Evolutionary conservation across 352 stramenopile genomes (phyloP), one percentile per base, ranked within the genome.

Genomic region (Pythium rhizo-oryzae): DNA sequence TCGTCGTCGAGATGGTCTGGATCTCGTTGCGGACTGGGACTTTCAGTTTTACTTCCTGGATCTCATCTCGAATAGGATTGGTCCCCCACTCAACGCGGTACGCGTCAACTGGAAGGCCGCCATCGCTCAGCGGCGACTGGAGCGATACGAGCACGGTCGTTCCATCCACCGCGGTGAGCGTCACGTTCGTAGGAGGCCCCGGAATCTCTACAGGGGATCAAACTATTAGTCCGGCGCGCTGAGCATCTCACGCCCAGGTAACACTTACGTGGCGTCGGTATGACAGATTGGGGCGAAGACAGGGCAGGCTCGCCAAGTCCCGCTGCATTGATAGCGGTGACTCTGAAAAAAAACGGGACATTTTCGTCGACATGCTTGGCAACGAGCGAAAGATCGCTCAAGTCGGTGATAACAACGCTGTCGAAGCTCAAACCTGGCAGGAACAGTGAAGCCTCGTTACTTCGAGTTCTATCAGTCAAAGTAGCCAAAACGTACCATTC

Each of bases 311-410:
- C 59, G 4, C 97, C 92, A 7, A 73, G 54, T 11, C 96, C 96
- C 19, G 95, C 76, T 12, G 84, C 75, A 64, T 99, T 99, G 24
- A 95, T 91, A 25, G 96, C 96, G 8, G 86, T 92, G 21, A 99
- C 95, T 18, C 93, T 85, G 59, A 99, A 93, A 72, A 97, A 99
- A 66, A 98, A 99, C 12, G 92, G 82, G 8, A 99, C 91, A 33
- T 97, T 97, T 57, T 98, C 88, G 44, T 98, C 91, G 2, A 99
- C 79, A 13, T 91, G 79, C 30, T 82, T 77, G 7, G 97, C 89
- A 1, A 80, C 89, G 52, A 96, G 73, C 1, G 80, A 77, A n/a
- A 98, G 72, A 52, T 94, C 78, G 47, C 84, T 92, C 24, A 98
- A 64, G 63, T 98, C 92, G 0, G 91, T 97, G 18, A 99, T 55